phyloP scores from a whole-genome alignment of 495 filamentous ascomycete species.

The Bacidia gigantensis region DNA sequence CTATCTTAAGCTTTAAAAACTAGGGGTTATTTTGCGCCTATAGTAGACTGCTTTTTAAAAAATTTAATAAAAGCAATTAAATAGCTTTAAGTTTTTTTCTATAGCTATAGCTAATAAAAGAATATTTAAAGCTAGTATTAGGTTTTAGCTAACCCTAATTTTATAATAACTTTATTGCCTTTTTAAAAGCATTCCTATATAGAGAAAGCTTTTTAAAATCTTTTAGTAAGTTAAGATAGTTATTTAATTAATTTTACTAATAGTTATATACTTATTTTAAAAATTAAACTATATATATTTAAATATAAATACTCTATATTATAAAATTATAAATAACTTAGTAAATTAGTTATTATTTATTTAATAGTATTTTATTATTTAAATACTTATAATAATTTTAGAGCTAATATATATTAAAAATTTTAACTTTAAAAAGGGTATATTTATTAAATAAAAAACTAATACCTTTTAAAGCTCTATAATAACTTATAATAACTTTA shows the following conservation, averaged over 20 bases:
- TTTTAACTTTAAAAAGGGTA: slow-evolving; percentile 47
- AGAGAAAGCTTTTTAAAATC: neutral
- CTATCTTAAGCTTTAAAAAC: too few relatives aligned
- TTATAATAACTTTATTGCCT: neutral
- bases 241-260: slow-evolving; percentile 1
- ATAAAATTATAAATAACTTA: neutral
- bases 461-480: slow-evolving; percentile 47
- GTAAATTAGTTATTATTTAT: slow-evolving; percentile 13
- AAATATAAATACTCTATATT: neutral
- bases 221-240: slow-evolving; percentile 7
- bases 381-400: slow-evolving; percentile 62
- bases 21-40: too few relatives aligned
- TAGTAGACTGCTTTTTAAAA: too few relatives aligned
- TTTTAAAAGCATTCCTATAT: neutral
- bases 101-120: too few relatives aligned
- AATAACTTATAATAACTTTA: slow-evolving; percentile 33
- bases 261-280: neutral
- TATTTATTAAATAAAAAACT: slow-evolving; percentile 63
- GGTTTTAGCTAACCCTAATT: too few relatives aligned
- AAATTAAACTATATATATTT: neutral
- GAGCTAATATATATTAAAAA: slow-evolving; percentile 60
- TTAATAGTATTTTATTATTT: slow-evolving; percentile 59
- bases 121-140: too few relatives aligned
- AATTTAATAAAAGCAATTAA: neutral
- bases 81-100: too few relatives aligned